These are phyloP conservation scores for Prunus padus DNA, from an alignment of 306 rosid species.

Conservation along the genomic window DNA sequence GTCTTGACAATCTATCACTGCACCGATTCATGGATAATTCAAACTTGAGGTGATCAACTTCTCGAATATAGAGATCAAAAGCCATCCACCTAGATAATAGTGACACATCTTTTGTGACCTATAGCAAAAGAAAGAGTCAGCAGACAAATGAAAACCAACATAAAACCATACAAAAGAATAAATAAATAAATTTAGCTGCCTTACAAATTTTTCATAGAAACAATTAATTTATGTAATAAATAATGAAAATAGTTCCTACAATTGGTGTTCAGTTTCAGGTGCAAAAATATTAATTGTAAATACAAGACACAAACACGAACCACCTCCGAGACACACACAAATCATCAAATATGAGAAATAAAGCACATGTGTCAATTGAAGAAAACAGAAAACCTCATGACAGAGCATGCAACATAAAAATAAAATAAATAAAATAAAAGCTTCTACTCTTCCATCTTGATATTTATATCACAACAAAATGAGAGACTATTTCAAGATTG, in stretches of 20 bases:
- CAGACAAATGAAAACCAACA: background rate
- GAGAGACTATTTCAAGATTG: background rate
- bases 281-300: no score
- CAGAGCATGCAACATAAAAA: no score
- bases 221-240: background rate
- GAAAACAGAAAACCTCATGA: no score
- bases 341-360: no score
- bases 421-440: no score
- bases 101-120: conserved; percentile 92
- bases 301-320: no score
- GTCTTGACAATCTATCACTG: conserved; percentile 57
- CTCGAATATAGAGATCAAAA: conserved; percentile 79
- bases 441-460: no score
- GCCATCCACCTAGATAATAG: conserved; percentile 96
- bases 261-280: background rate
- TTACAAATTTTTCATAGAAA: background rate
- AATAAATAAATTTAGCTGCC: background rate
- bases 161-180: background rate
- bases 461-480: background rate
- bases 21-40: conserved; percentile 91
- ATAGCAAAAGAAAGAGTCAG: conserved; percentile 31
- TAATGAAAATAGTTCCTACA: background rate
- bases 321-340: no score
- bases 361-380: no score
- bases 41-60: conserved; percentile 82